Conservation (phyloP, 1,284 basidiomycete genomes). For the Moesziomyces sp. region DNA sequence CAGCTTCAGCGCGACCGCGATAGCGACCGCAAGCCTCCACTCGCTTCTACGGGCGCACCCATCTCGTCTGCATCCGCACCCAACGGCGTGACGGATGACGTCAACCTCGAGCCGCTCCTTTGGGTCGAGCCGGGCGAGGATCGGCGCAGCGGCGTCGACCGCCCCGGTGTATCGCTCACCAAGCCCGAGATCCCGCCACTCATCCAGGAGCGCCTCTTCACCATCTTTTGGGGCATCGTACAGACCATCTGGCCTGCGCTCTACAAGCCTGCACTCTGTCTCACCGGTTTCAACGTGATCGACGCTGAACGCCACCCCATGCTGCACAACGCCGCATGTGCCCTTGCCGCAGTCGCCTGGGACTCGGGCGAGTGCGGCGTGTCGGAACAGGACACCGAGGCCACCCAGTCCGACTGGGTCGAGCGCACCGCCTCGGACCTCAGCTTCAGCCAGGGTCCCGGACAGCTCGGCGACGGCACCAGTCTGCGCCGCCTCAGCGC, state of each 20-base stretch:
- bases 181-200: constrained; percentile 42
- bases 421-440: constrained; percentile 42
- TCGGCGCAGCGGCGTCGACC: constrained; percentile 20
- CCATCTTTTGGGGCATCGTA: constrained; percentile 49
- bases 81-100: constrained; percentile 12
- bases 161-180: constrained; percentile 35
- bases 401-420: constrained; percentile 38
- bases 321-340: constrained; percentile 50
- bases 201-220: constrained; percentile 47
- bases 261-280: constrained; percentile 34
- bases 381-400: constrained; percentile 38
- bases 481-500: constrained; percentile 25
- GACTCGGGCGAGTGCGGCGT: constrained; percentile 38
- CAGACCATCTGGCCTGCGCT: constrained; percentile 52
- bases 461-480: constrained; percentile 22
- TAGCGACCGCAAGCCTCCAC: not conserved
- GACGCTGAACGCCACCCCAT: constrained; percentile 51
- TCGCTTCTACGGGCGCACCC: not conserved
- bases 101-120: constrained; percentile 37
- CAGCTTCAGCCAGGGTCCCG: constrained; percentile 27
- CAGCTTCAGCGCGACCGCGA: constrained; percentile 28
- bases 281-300: constrained; percentile 34
- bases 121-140: constrained; percentile 40
- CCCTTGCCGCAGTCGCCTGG: constrained; percentile 49
- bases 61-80: not conserved